Base-by-base conservation (phyloP, 352 stramenopile genomes). In the Blastocystis sp. region DNA sequence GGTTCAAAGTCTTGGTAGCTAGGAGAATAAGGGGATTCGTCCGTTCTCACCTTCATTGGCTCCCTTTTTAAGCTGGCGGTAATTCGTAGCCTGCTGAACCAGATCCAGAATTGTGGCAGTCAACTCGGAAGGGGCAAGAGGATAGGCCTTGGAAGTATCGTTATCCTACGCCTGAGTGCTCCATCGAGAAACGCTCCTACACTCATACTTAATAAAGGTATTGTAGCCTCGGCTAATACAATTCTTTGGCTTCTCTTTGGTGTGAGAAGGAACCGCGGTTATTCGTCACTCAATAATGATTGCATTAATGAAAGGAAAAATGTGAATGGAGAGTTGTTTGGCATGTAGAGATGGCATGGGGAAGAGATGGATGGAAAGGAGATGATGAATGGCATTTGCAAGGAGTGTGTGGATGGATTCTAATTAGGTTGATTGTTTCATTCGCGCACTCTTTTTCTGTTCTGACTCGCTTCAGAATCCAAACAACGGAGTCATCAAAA, bases 1-100 rank as follows among this genome's bases (percentile, higher is more conserved):
- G 95, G 92, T 99, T 99, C 76, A 99, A 91, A 28, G 96, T 99
- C 92, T 99, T 99, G 90, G 97, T 99, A 89, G 97, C 96, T 91
- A 86, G 9, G 23, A 19, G 1, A 62, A 10, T 69, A 9, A 60
- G 52, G 5, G 14, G 19, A 23, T 2, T 21, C 48, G 41, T 17
- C 48, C 7, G n/a, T 62, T 89, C 14, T 11, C 56, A 92, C 90
- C 91, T 90, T 99, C 97, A 92, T 99, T 99, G 79, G 97, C 97
- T 76, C 97, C 97, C 93, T 99, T 99, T 92, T 99, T 99, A 89
- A 98, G 97, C 92, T 99, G 97, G 93, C 98, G 98, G 94, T 98
- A 98, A 92, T 98, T 98, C 89, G 94, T 96, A 60, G 96, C 96
- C 91, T 99, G 97, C 91, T 99, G 96, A 69, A 99, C 94, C 78